Conservation (phyloP, 75 land plant genomes). For the Sequoia sempervirens region DNA sequence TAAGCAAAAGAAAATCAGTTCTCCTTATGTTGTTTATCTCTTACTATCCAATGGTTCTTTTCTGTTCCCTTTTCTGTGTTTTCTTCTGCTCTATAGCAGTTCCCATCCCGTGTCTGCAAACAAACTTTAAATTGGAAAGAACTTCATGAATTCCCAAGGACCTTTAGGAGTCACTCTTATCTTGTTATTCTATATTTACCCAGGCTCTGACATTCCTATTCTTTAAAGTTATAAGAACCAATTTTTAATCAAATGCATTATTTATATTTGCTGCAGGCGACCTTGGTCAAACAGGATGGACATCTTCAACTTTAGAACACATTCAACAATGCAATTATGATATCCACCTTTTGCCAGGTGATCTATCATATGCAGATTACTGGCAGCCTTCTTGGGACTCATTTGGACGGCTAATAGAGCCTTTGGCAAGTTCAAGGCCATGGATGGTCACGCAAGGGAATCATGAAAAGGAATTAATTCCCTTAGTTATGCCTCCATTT, state of each 20-base stretch:
- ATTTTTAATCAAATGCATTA: neutral
- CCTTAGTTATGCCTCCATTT: conserved; percentile 48
- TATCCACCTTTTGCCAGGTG: conserved; percentile 84
- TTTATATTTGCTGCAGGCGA: conserved; percentile 40
- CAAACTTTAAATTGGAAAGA: neutral
- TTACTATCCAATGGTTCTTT: neutral
- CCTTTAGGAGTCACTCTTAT: neutral
- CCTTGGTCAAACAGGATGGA: conserved; percentile 93
- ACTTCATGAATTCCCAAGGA: neutral
- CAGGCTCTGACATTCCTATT: neutral
- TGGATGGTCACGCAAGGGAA: conserved; percentile 98
- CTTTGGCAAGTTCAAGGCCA: conserved; percentile 81
- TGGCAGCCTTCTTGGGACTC: conserved; percentile 88
- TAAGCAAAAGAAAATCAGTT: neutral
- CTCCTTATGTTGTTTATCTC: neutral
- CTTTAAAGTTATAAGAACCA: neutral
- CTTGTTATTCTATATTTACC: neutral
- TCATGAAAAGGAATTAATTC: conserved; percentile 83
- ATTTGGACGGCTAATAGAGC: conserved; percentile 75
- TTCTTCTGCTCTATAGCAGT: neutral
- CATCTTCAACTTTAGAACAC: conserved; percentile 71
- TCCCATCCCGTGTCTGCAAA: neutral
- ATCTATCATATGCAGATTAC: conserved; percentile 94
- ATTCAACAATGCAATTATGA: conserved; percentile 66
- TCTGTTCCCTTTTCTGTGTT: neutral